A percentile compares a stretch with the other conserved stretches of the same genome.
These are phyloP conservation scores for Coniochaeta pulveracea DNA, from an alignment of 2,329 filamentous ascomycete species.

Conservation along the genomic window DNA sequence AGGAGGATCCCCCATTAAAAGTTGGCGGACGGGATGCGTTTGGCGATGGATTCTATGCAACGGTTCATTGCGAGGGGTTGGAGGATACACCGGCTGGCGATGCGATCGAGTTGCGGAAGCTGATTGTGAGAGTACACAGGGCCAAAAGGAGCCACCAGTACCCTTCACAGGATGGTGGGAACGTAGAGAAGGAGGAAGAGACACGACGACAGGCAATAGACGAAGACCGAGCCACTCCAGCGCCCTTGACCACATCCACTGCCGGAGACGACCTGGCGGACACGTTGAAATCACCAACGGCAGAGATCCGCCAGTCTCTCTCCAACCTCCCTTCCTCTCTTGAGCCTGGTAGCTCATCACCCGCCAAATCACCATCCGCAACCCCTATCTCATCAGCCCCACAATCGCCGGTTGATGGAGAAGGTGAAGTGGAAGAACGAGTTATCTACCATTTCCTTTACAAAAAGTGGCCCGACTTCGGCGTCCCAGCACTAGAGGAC, in stretches of 20 bases:
- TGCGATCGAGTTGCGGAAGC: conserved; percentile 62
- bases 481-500: conserved; percentile 61
- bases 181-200: not conserved
- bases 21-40: conserved; percentile 56
- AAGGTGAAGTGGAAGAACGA: conserved; percentile 36
- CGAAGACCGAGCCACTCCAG: not conserved
- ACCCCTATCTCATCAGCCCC: not conserved
- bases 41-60: conserved; percentile 55
- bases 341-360: not conserved
- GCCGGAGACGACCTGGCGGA: conserved; percentile 6
- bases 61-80: conserved; percentile 55
- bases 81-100: conserved; percentile 41
- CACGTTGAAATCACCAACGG: conserved; percentile 9
- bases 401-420: not conserved
- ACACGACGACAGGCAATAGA: not conserved
- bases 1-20: conserved; percentile 38
- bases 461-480: conserved; percentile 82
- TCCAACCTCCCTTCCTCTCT: not conserved
- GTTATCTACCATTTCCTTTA: conserved; percentile 79
- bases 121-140: conserved; percentile 41
- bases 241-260: not conserved
- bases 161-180: conserved; percentile 1
- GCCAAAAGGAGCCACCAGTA: too few relatives aligned
- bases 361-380: not conserved
- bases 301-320: not conserved